phyloP scores from a whole-genome alignment of 495 filamentous ascomycete genomes.

The Glutinoglossum americanum region DNA sequence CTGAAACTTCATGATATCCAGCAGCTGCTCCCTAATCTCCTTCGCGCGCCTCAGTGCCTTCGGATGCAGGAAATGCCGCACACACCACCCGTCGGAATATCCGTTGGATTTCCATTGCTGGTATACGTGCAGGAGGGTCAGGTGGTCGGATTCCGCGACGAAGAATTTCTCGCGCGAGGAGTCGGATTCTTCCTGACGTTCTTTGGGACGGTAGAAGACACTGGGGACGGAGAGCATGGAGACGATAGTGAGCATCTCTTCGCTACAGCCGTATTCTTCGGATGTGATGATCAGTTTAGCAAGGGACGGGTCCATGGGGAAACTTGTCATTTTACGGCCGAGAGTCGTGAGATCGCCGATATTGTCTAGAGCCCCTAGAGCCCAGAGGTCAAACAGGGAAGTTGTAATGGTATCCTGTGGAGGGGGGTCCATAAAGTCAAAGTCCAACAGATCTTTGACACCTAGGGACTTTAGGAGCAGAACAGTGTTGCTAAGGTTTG shows the following conservation, averaged over 20 bases:
- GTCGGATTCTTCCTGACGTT: conserved; percentile 91
- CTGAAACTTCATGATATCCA: conserved; percentile 87
- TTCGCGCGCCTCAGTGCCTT: conserved; percentile 79
- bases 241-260: conserved; percentile 96
- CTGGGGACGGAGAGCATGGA: conserved; percentile 93
- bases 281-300: conserved; percentile 85
- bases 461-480: conserved; percentile 85
- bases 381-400: conserved; percentile 95
- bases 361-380: conserved; percentile 80
- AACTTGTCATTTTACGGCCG: conserved; percentile 84
- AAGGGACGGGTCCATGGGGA: conserved; percentile 89
- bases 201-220: conserved; percentile 94
- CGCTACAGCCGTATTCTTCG: conserved; percentile 74
- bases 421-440: conserved; percentile 98
- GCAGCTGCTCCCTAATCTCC: conserved; percentile 81
- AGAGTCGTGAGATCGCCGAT: conserved; percentile 77
- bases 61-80: conserved; percentile 75
- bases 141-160: conserved; percentile 89
- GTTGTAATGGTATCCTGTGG: conserved; percentile 97
- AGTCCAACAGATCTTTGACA: conserved; percentile 86
- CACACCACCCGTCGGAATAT: conserved; percentile 78
- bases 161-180: conserved; percentile 97
- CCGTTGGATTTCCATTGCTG: conserved; percentile 89
- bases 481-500: conserved; percentile 87
- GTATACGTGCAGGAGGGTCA: conserved; percentile 91